Base-by-base conservation (phyloP, 352 stramenopile genomes). In the Thalassiosira delicatula region DNA sequence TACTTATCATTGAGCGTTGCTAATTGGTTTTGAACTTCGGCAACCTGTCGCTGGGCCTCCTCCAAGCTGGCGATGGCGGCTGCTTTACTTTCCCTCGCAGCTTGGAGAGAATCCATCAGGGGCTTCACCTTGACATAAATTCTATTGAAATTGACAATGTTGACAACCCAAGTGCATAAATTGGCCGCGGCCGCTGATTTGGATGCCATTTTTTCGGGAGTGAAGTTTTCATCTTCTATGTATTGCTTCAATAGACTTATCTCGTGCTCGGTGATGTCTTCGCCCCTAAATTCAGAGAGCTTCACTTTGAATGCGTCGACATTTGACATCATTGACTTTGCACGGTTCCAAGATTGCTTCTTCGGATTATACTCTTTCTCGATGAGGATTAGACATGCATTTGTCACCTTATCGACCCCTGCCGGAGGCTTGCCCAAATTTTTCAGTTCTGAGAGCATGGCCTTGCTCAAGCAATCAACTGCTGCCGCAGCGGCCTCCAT, bases 271-370 rank as follows among this genome's bases (percentile, higher is more conserved):
- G 96, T 95, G 56, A 98, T 98, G 66, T 98, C 94, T 82, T 98
- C 95, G 12, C 96, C 96, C 9, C 90, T 91, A 82, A 98, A 98
- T 4, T 93, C 94, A 70, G 97, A 95, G 17, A 98, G 87, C 23
- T 94, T 90, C 42, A 96, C 94, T 46, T 98, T 93, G 81, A 99
- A 99, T 54, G 94, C 92, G 37, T 97, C 96, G 2, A 98, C 94
- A 79, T 99, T 99, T 78, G 96, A 95, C 97, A 99, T 99, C 97
- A 99, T 99, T 85, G 97, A 97, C 90, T 99, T 98, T 40, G 97
- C 97, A 21, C 95, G 93, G 68, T 98, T 96, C 97, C 97, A 99
- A 29, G 82, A 89, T 70, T 79, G 77, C 68, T 98, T 98, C 83
- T 98, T 97, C 72, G 98, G 97, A 77, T 98, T 98, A 90, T 98